A percentile compares a stretch with the other conserved stretches of the same genome.
Conservation (phyloP, 495 filamentous ascomycete genomes). For the Saxophila tyrrhenica region DNA sequence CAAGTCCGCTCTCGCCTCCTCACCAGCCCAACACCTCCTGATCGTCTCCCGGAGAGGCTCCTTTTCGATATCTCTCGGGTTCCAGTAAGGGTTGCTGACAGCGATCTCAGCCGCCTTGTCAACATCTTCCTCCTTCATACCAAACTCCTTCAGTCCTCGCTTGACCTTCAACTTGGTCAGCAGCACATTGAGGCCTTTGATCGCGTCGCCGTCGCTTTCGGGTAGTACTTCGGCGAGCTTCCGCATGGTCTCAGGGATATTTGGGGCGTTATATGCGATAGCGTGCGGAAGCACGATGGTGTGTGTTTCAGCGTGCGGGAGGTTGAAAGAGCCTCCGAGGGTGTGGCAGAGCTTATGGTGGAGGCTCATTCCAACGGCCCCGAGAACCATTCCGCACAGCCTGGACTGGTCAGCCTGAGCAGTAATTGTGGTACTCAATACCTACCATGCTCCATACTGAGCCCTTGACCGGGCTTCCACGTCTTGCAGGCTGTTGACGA, state of each 20-base stretch:
- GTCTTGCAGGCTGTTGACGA: constrained; percentile 40
- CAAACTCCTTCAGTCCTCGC: constrained; percentile 45
- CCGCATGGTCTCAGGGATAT: constrained; percentile 47
- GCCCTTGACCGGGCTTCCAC: constrained; percentile 43
- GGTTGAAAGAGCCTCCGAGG: constrained; percentile 55
- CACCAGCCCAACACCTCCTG: constrained; percentile 56
- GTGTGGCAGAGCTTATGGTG: constrained; percentile 65
- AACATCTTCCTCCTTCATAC: constrained; percentile 56
- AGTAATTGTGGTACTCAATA: constrained; percentile 33
- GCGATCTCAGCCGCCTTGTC: constrained; percentile 57
- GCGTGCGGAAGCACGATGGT: constrained; percentile 57
- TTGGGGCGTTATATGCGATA: constrained; percentile 55
- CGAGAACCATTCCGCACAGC: constrained; percentile 28
- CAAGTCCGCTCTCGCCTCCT: constrained; percentile 48
- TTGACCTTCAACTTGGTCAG: constrained; percentile 47
- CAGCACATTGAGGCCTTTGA: constrained; percentile 50
- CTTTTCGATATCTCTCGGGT: constrained; percentile 48
- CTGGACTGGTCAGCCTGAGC: no score
- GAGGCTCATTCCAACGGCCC: constrained; percentile 56
- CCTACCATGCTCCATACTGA: constrained; percentile 50
- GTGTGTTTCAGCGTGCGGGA: constrained; percentile 61
- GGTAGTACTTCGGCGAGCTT: constrained; percentile 48
- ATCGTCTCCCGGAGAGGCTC: constrained; percentile 51
- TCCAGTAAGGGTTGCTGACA: constrained; percentile 53
- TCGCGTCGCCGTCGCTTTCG: constrained; percentile 47